These are phyloP conservation scores for Fusarium sp. DNA, from an alignment of 2,329 filamentous ascomycete genomes.

Conservation along the genomic window DNA sequence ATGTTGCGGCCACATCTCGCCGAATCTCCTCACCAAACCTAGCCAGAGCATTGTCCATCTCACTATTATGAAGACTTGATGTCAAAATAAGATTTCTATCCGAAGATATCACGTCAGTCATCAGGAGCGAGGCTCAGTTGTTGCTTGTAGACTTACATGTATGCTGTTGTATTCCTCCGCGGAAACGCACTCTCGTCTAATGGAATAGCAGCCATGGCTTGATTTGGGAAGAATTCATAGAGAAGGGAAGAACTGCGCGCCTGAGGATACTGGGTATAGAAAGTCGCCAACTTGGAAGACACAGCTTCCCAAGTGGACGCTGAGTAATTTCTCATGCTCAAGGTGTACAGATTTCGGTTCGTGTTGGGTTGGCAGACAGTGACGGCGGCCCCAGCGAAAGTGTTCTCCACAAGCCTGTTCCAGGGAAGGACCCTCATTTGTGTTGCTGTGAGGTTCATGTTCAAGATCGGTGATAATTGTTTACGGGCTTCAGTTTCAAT, in stretches of 20 bases:
- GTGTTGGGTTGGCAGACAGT: neutral
- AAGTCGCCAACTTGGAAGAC: neutral
- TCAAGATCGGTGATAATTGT: accelerated
- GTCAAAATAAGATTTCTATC: neutral
- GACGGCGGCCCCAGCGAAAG: neutral
- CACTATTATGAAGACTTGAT: neutral
- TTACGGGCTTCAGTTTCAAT: neutral
- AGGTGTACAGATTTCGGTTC: neutral
- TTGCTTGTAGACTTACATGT: neutral
- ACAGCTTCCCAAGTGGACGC: neutral
- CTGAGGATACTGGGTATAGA: neutral
- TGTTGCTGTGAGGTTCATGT: neutral
- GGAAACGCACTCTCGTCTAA: neutral
- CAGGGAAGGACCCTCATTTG: accelerated
- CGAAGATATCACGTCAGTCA: neutral
- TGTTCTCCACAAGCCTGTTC: neutral
- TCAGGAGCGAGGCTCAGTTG: accelerated
- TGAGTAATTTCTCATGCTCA: neutral
- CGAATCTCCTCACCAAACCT: neutral
- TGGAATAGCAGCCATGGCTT: neutral
- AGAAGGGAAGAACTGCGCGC: neutral
- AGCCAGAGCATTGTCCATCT: neutral
- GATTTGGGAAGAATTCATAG: neutral
- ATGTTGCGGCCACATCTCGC: neutral
- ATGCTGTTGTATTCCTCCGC: neutral